These are phyloP conservation scores for Isoetes taiwanensis DNA, from an alignment of 75 land plant genomes.

Conservation along the genomic window DNA sequence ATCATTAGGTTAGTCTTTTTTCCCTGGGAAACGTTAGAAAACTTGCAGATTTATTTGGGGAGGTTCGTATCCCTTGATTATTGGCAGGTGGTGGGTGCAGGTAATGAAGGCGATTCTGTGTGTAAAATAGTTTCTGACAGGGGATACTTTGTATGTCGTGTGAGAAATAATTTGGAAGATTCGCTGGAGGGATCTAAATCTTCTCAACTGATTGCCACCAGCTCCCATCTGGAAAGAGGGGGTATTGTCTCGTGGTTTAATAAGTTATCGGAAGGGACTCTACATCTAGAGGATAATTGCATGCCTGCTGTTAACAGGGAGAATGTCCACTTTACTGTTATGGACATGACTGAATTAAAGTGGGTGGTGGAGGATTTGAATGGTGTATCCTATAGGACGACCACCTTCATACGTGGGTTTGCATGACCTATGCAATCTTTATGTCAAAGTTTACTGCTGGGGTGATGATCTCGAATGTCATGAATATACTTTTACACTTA, in stretches of 20 bases:
- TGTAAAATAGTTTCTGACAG: conserved; percentile 10
- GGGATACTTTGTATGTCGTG: conserved; percentile 30
- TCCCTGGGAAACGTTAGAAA: no score
- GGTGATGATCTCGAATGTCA: no score
- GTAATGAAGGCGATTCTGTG: conserved; percentile 14
- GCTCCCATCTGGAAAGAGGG: no score
- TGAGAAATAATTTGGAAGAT: conserved; percentile 10
- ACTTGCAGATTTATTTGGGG: no score
- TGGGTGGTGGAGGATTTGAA: conserved; percentile 35
- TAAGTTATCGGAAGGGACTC: conserved; percentile 19
- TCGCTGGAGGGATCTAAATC: no score
- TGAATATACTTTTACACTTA: no score
- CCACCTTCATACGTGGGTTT: conserved; percentile 27
- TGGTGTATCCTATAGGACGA: conserved; percentile 28
- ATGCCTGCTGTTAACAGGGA: not conserved
- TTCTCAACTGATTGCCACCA: no score
- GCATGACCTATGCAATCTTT: no score
- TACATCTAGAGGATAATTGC: conserved; percentile 16
- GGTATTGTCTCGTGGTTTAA: conserved; percentile 28
- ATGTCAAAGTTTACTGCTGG: no score
- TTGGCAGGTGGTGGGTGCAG: conserved; percentile 22
- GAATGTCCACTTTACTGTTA: conserved; percentile 24
- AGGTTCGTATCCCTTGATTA: not conserved
- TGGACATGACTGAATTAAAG: conserved; percentile 29
- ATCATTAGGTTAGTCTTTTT: no score